Base-by-base conservation (phyloP, 2,329 filamentous ascomycete genomes). In the Trichoderma semiorbis region DNA sequence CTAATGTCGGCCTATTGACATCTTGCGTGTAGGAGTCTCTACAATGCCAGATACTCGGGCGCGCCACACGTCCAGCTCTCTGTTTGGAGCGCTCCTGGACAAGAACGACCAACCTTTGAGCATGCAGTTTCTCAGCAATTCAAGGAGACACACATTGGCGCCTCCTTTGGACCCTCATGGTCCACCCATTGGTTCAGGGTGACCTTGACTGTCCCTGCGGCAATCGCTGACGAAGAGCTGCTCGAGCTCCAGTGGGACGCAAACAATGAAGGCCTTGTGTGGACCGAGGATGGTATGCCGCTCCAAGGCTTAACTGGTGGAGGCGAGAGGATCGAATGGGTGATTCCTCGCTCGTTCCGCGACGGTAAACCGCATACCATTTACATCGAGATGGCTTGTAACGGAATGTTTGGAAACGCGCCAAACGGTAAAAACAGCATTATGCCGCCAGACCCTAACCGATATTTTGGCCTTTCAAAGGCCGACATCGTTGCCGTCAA, bases 331-430 rank as follows among this genome's bases (percentile, higher is more conserved):
- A 88, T 91, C 18, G 94, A 98, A 82, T 99, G 95, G 95, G 90
- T 97, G 72, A 86, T 99, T 58, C 95, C 96, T 10, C 85, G 93
- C 65, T 85, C 85, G 18, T 97, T 93, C 83, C 89, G 93, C 73
- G 93, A 97, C 80, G 95, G 94, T 68, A 90, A 95, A 79, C 89
- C 94, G 77, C 95, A 98, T 80, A 90, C 87, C 21, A 93, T 99
- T 77, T 99, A 98, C 81, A 91, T 99, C 75, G 96, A 99, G 84
- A 97, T 98, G 93, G 96, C 96, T 24, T 98, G 96, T 83, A 99
- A 99, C 81, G 91, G 92, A 81, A 98, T 98, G 95, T 98, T 98
- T 83, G 96, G 96, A 76, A 97, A 97, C 80, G 92, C 94, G 0
- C 87, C 92, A 0, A 92, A 92, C 24, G 94, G 93, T 30, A 93